Base-by-base conservation (phyloP, 495 filamentous ascomycete genomes). In the Talaromyces nanjingensis region DNA sequence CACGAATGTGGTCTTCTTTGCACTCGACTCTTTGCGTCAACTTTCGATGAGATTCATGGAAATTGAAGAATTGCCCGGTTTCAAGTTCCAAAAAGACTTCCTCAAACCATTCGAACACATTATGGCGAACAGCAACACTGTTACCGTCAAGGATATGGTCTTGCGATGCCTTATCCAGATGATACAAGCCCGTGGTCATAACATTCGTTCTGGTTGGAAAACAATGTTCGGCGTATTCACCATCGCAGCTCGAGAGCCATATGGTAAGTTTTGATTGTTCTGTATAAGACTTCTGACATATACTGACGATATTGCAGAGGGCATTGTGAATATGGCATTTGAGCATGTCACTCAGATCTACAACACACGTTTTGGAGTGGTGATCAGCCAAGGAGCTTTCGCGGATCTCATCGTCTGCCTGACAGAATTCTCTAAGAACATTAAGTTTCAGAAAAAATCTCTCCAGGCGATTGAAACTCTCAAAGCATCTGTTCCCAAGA, bases 51-150 rank as follows among this genome's bases (percentile, higher is more conserved):
- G 91, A 2, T 99, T 98, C 75, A 90, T 99, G 88, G 96, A 99
- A 75, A 91, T 97, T 65, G 96, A 96, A 66, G 94, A 99, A 72
- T 76, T 99, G 65, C 90, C 94, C 0, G 96, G 96, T 67, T 99
- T 99, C 86, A 97, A 98, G 72, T 99, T 99, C 72, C 94, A 99
- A 69, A 99, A 99, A 72, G 94, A 99, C 69, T 98, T 99, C 76
- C 81, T 98, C 29, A 97, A 97, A 73, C 94, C 94, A 0, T 99
- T 99, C 65, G 92, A 98, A 76, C 91, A 97, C 74, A 91, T 99
- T 68, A 96, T 98, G 80, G 85, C 88, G 33, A 98, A 98, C 75
- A 93, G 91, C 64, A 90, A 74, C 63, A 88, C 92, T 58, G 88
- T 96, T 33, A 83, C 89, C 7, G 94, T 99, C 65, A 99, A 99